Evolutionary conservation across 1,284 basidiomycete species (phyloP).

Genomic region (Apiotrichum sp.): DNA sequence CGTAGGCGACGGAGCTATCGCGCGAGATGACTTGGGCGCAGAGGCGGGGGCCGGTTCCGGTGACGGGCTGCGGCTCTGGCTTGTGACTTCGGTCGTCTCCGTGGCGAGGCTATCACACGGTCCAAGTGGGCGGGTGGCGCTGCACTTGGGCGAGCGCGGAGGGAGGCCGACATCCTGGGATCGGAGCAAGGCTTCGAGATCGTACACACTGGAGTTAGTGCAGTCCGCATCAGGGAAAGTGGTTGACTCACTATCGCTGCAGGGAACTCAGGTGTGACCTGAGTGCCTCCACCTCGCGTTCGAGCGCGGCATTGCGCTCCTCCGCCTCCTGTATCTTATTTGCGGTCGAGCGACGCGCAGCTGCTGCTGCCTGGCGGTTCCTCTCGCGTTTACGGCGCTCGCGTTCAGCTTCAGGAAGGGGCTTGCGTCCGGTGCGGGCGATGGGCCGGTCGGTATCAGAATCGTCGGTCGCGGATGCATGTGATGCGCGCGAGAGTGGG

Average conservation of each 20-base stretch:
- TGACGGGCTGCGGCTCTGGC: background rate
- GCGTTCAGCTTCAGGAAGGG: too few relatives aligned
- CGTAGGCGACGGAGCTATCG: too few relatives aligned
- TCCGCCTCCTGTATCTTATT: background rate
- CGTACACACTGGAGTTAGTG: background rate
- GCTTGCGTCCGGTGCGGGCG: too few relatives aligned
- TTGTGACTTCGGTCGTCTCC: background rate
- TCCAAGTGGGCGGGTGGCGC: background rate
- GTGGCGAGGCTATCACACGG: background rate
- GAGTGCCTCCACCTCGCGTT: background rate
- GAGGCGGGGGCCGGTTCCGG: background rate
- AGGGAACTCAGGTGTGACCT: background rate
- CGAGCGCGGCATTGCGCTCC: background rate
- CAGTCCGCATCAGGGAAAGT: too few relatives aligned
- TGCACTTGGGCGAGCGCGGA: background rate
- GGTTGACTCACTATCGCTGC: constrained; percentile 1
- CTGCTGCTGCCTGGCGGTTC: background rate
- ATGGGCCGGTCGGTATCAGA: too few relatives aligned
- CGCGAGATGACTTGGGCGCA: too few relatives aligned
- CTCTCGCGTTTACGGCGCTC: background rate
- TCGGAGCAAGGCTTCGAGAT: background rate
- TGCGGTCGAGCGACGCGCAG: background rate
- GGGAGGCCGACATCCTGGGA: background rate
- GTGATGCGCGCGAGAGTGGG: too few relatives aligned
- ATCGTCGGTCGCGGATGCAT: too few relatives aligned